Evolutionary conservation across 139 green algal genomes (phyloP).

Genomic region (Chlorella ohadii): DNA sequence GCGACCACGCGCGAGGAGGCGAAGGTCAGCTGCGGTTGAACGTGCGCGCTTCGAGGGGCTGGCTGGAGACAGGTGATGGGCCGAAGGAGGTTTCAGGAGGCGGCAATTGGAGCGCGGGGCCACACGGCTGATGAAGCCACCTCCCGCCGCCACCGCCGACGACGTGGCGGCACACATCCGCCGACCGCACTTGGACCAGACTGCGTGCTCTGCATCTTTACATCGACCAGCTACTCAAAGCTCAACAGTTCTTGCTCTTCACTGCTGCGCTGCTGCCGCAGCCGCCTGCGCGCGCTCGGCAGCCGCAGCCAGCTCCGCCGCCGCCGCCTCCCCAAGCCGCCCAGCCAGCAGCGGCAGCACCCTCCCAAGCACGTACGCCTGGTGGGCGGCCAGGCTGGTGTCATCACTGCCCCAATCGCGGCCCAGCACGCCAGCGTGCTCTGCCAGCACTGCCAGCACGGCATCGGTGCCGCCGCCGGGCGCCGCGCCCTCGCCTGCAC

Average conservation of each 20-base stretch:
- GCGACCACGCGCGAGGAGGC: too few relatives aligned
- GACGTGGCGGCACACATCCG: too few relatives aligned
- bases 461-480: background rate
- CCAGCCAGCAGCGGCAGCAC: background rate
- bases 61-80: too few relatives aligned
- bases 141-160: too few relatives aligned
- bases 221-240: background rate
- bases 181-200: too few relatives aligned
- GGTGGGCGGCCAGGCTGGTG: background rate
- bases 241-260: too few relatives aligned
- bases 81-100: too few relatives aligned
- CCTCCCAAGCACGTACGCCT: constrained; percentile 3
- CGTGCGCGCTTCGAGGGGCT: too few relatives aligned
- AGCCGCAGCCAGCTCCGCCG: background rate
- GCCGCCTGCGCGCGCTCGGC: background rate
- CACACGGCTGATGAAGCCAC: too few relatives aligned
- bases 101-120: too few relatives aligned
- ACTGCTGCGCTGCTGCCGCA: background rate
- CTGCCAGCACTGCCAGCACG: background rate
- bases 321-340: background rate
- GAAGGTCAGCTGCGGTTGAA: too few relatives aligned
- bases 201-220: background rate
- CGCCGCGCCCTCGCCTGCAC: background rate
- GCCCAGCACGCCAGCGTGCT: background rate
- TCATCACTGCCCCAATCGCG: background rate